Percentiles rank a stretch among this genome's conserved stretches.
Evolutionary conservation across 1,139 yeast genomes (phyloP).

Genomic region (Magnusiomyces suaveolens): DNA sequence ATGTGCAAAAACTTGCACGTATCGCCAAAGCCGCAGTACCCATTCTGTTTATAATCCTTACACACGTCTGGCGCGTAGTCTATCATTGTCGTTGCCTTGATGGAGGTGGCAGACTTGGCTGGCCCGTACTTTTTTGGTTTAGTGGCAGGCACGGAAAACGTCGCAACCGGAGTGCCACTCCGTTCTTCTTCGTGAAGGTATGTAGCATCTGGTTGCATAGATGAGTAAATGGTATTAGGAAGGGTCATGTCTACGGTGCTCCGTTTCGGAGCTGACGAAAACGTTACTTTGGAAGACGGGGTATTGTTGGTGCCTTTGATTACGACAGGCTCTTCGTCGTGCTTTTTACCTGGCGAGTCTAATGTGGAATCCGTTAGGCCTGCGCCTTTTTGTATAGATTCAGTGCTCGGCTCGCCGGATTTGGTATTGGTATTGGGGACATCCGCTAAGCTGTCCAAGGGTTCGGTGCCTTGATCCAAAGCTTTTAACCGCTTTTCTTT

Average conservation of each 20-base stretch:
- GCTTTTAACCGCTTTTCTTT: background rate
- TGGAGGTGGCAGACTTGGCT: background rate
- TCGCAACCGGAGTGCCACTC: background rate
- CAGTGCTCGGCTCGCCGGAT: background rate
- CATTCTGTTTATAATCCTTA: slow-evolving; percentile 84
- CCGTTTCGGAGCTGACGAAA: background rate
- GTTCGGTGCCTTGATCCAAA: background rate
- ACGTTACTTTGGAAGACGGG: background rate
- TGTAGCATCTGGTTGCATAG: background rate
- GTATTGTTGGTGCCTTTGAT: background rate
- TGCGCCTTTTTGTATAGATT: background rate
- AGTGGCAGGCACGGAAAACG: background rate
- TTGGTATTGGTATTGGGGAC: background rate
- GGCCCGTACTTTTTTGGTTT: background rate
- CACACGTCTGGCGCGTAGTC: slow-evolving; percentile 95
- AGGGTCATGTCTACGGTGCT: background rate
- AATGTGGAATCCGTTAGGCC: too few relatives aligned
- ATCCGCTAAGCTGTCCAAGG: background rate
- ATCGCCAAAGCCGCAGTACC: slow-evolving; percentile 96
- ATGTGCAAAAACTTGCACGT: slow-evolving; percentile 93
- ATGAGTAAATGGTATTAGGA: background rate
- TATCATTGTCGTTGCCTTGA: slow-evolving; percentile 32
- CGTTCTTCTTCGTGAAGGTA: background rate
- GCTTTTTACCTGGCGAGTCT: too few relatives aligned
- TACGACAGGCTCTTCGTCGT: background rate